phyloP scores from a whole-genome alignment of 495 filamentous ascomycete genomes.

The Opeltia flavorubescens region DNA sequence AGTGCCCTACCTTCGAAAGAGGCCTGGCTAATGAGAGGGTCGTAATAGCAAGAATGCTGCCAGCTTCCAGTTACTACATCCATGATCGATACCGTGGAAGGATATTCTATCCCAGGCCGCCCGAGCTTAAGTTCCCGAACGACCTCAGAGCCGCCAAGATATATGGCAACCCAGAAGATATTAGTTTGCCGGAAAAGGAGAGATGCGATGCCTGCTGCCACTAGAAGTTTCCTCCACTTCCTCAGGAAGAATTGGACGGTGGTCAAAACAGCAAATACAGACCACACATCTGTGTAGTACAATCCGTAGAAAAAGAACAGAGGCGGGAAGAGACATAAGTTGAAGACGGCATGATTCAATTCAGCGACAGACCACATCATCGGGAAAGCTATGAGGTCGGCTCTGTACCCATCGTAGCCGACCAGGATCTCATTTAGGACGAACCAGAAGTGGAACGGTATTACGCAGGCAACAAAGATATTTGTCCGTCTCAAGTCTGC shows the following conservation, averaged over 20 bases:
- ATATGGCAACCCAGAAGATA: constrained; percentile 85
- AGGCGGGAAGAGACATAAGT: constrained; percentile 75
- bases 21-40: constrained; percentile 42
- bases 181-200: constrained; percentile 85
- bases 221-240: constrained; percentile 4
- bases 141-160: constrained; percentile 62
- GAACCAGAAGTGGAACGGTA: background rate
- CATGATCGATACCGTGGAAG: background rate
- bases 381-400: background rate
- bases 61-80: constrained; percentile 14
- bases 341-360: constrained; percentile 52
- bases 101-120: constrained; percentile 8
- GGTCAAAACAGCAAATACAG: constrained; percentile 45
- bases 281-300: constrained; percentile 80
- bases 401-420: background rate
- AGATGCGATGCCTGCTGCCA: constrained; percentile 39
- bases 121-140: constrained; percentile 28
- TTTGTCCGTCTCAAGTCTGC: background rate
- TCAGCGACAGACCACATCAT: constrained; percentile 1
- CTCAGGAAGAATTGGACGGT: constrained; percentile 50
- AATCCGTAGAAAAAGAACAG: constrained; percentile 90
- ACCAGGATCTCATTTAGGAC: background rate
- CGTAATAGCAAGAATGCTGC: constrained; percentile 36
- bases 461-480: background rate
- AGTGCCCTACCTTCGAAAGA: constrained; percentile 38